Percentiles rank a stretch among this genome's conserved stretches.
Conservation (phyloP, 2,329 filamentous ascomycete genomes). For the Cladosporium sp. region DNA sequence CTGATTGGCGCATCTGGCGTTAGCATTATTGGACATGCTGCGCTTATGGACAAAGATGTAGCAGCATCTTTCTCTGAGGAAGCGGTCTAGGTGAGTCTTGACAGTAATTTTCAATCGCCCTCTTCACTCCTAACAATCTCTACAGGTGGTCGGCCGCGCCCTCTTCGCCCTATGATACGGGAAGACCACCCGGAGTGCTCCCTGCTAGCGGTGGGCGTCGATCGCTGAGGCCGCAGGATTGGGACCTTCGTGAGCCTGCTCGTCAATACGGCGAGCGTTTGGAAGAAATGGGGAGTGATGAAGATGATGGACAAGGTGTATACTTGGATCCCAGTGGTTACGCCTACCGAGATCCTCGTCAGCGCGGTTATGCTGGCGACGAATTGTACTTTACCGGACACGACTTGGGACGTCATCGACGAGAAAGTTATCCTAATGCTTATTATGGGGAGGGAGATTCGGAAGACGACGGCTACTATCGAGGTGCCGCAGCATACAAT, state of each 20-base stretch:
- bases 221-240: constrained; percentile 36
- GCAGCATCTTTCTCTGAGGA: constrained; percentile 99
- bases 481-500: constrained; percentile 46
- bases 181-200: constrained; percentile 88
- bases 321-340: constrained; percentile 42
- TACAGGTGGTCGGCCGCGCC: constrained; percentile 94
- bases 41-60: constrained; percentile 97
- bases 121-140: constrained; percentile 4
- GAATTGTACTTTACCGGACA: constrained; percentile 52
- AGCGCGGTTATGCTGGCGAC: constrained; percentile 43
- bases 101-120: neutral
- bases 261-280: constrained; percentile 47
- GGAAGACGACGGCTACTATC: constrained; percentile 52
- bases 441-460: constrained; percentile 32
- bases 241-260: constrained; percentile 46
- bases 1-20: constrained; percentile 93
- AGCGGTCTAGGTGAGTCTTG: constrained; percentile 78
- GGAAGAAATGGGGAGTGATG: constrained; percentile 64
- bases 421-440: constrained; percentile 49
- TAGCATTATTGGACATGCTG: constrained; percentile 89
- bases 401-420: constrained; percentile 46
- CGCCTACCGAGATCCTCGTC: constrained; percentile 28
- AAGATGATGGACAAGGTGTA: constrained; percentile 50
- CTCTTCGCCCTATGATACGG: constrained; percentile 82
- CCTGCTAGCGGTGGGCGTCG: constrained; percentile 60